Evolutionary conservation across 768 basidiomycete genomes (phyloP).

Genomic region (Filobasidium floriforme): DNA sequence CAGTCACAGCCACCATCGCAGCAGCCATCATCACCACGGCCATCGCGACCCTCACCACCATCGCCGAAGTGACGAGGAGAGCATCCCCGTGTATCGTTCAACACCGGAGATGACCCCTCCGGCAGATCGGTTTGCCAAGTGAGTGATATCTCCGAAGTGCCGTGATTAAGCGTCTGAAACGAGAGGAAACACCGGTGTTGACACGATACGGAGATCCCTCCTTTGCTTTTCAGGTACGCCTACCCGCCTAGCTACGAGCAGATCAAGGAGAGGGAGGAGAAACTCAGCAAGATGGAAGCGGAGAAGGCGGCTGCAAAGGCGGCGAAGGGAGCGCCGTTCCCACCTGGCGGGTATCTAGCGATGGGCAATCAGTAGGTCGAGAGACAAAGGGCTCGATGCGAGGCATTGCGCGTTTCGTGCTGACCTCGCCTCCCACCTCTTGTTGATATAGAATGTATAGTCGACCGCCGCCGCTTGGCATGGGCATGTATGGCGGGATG

Average conservation of each 20-base stretch:
- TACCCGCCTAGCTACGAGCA: constrained; percentile 4
- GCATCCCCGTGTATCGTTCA: constrained; percentile 3
- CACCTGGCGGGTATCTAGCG: neutral
- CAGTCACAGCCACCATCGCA: neutral
- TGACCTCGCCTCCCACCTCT: neutral
- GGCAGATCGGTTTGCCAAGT: constrained; percentile 2
- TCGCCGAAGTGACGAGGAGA: neutral
- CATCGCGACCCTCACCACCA: neutral
- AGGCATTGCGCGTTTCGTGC: neutral
- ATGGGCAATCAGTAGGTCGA: constrained; percentile 5
- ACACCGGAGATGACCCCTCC: neutral
- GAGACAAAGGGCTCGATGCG: neutral
- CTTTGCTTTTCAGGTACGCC: neutral
- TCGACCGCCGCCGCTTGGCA: neutral
- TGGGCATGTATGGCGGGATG: constrained; percentile 4
- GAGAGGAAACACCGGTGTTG: too few relatives aligned
- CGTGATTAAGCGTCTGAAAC: too few relatives aligned
- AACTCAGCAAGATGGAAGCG: neutral
- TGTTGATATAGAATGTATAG: neutral
- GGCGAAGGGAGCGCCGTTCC: neutral
- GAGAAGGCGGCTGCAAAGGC: constrained; percentile 1
- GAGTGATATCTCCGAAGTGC: neutral
- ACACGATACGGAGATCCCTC: too few relatives aligned
- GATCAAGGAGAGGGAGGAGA: constrained; percentile 9
- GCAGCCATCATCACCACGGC: neutral